Evolutionary conservation across 2,329 filamentous ascomycete genomes (phyloP).

Genomic region (Scolecobasidium constrictum): DNA sequence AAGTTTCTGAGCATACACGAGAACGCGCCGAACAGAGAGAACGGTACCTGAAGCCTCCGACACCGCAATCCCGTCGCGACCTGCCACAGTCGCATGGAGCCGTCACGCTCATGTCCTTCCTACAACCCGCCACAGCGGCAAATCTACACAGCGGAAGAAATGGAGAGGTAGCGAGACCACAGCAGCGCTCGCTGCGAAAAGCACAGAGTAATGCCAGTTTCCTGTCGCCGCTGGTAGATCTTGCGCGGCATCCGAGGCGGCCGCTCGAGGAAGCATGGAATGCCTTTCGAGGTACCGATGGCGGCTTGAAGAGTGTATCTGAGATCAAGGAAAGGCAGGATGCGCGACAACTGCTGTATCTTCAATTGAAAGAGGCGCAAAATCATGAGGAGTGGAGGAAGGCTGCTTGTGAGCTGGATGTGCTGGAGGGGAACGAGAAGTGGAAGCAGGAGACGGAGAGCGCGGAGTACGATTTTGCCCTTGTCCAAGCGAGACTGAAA

Average conservation of each 20-base stretch:
- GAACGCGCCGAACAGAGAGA: too few relatives aligned
- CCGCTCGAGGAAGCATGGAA: constrained; percentile 16
- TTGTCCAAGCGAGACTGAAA: constrained; percentile 59
- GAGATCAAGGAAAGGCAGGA: constrained; percentile 1
- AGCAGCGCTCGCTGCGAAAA: constrained; percentile 9
- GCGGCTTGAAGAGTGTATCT: neutral
- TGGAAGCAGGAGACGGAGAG: constrained; percentile 65
- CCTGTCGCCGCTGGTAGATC: constrained; percentile 23
- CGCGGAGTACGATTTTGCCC: constrained; percentile 58
- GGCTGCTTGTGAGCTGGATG: constrained; percentile 67
- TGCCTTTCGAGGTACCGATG: constrained; percentile 19
- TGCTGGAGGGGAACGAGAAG: constrained; percentile 64
- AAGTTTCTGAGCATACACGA: too few relatives aligned
- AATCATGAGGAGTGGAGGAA: constrained; percentile 55
- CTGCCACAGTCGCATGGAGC: neutral
- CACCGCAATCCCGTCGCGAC: too few relatives aligned
- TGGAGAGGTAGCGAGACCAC: neutral
- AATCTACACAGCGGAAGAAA: neutral
- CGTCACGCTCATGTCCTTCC: neutral
- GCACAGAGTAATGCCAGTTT: constrained; percentile 16
- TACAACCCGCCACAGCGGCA: neutral
- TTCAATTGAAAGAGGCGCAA: constrained; percentile 6
- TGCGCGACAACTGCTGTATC: constrained; percentile 4
- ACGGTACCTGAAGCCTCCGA: too few relatives aligned
- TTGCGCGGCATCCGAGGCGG: constrained; percentile 23